These are phyloP conservation scores for Epichloe amarillans DNA, from an alignment of 2,329 filamentous ascomycete genomes.

Conservation along the genomic window DNA sequence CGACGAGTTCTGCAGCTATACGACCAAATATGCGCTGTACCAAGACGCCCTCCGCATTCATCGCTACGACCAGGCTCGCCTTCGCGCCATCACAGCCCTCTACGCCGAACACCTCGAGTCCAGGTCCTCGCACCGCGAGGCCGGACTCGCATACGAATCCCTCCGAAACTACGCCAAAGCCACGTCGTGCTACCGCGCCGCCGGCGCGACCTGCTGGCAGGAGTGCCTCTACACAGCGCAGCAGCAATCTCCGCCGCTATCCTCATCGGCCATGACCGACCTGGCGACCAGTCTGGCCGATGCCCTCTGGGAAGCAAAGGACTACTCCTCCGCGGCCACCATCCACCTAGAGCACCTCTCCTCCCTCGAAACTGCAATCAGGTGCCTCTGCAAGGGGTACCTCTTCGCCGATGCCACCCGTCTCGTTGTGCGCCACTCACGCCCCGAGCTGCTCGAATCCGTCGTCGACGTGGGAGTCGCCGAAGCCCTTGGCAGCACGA, in stretches of 20 bases:
- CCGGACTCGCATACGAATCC: constrained; percentile 82
- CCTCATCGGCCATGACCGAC: constrained; percentile 43
- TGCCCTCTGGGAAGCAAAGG: constrained; percentile 68
- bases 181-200: constrained; percentile 70
- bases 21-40: constrained; percentile 68
- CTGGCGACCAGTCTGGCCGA: constrained; percentile 68
- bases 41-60: constrained; percentile 65
- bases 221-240: constrained; percentile 76
- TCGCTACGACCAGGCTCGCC: constrained; percentile 60
- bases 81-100: constrained; percentile 56
- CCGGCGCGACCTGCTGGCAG: constrained; percentile 67
- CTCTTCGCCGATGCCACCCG: constrained; percentile 83
- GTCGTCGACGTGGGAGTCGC: constrained; percentile 68
- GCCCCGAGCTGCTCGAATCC: constrained; percentile 47
- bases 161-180: constrained; percentile 62
- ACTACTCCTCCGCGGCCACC: constrained; percentile 65
- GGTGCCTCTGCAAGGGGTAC: constrained; percentile 75
- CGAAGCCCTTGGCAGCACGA: constrained; percentile 69
- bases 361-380: constrained; percentile 56
- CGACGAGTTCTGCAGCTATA: constrained; percentile 66
- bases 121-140: constrained; percentile 68
- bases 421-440: constrained; percentile 48
- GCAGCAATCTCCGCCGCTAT: constrained; percentile 47
- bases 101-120: constrained; percentile 69
- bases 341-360: constrained; percentile 72